Evolutionary conservation across 2,329 filamentous ascomycete genomes (phyloP).

Genomic region (Cytospora mali): DNA sequence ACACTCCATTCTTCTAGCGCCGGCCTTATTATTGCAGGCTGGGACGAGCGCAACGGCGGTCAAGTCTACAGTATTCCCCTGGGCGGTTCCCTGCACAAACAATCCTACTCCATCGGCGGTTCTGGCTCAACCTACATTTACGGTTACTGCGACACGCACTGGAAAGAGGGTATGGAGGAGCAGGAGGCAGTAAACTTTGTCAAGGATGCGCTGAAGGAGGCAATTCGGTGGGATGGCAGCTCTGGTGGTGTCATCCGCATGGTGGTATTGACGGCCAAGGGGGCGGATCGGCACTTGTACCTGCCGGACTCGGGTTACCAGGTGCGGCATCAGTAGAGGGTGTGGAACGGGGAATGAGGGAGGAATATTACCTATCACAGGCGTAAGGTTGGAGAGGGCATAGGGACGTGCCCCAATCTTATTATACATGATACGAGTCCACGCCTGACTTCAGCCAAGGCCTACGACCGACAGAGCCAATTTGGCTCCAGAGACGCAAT

Average conservation of each 20-base stretch:
- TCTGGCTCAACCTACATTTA: constrained; percentile 99
- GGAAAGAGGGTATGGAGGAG: constrained; percentile 94
- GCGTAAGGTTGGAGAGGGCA: not conserved
- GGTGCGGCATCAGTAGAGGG: constrained; percentile 62
- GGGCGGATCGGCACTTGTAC: constrained; percentile 91
- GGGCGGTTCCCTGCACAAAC: constrained; percentile 96
- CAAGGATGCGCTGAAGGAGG: constrained; percentile 86
- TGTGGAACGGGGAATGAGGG: constrained; percentile 21
- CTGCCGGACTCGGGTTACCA: constrained; percentile 89
- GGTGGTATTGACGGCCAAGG: constrained; percentile 90
- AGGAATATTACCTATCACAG: not conserved
- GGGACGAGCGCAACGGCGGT: constrained; percentile 91
- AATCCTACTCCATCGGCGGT: constrained; percentile 91
- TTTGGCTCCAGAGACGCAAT: not conserved
- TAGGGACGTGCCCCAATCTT: not conserved
- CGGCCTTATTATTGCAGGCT: constrained; percentile 97
- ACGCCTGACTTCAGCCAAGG: not conserved
- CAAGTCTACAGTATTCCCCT: constrained; percentile 98
- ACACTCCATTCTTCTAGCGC: constrained; percentile 59
- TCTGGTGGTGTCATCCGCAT: constrained; percentile 97
- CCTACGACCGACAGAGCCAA: not conserved
- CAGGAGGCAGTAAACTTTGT: constrained; percentile 89
- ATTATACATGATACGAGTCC: not conserved
- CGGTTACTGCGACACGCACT: constrained; percentile 96
- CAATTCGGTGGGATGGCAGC: constrained; percentile 99